A percentile compares a stretch with the other conserved stretches of the same genome.
Evolutionary conservation across 2,329 filamentous ascomycete genomes (phyloP).

Genomic region (Xylaria sp.): DNA sequence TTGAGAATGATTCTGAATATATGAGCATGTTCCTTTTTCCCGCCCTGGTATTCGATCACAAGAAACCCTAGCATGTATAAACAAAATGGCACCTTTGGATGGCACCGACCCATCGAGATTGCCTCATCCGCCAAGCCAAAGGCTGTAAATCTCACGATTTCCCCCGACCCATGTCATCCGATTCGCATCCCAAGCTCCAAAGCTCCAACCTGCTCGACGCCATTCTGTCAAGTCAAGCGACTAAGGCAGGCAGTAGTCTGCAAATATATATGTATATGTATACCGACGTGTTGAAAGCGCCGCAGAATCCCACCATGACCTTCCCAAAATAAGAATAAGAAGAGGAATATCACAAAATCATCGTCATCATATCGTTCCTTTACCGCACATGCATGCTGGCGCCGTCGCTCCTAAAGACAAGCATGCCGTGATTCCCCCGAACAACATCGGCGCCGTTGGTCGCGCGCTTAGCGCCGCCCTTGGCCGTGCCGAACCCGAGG

Average conservation of each 20-base stretch:
- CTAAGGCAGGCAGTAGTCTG: neutral
- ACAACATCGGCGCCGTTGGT: constrained; percentile 44
- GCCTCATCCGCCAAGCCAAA: neutral
- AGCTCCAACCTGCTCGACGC: neutral
- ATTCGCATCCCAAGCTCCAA: constrained; percentile 13
- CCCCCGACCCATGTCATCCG: neutral
- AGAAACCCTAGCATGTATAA: constrained; percentile 3
- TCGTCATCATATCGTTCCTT: neutral
- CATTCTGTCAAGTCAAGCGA: neutral
- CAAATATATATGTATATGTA: too few relatives aligned
- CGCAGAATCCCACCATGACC: neutral
- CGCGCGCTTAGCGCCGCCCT: constrained; percentile 21
- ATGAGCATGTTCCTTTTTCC: neutral
- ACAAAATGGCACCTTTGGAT: neutral
- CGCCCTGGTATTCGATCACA: neutral
- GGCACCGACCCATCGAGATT: neutral
- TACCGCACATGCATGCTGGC: constrained; percentile 37
- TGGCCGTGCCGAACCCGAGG: constrained; percentile 51
- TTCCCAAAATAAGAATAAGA: neutral
- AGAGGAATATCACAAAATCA: too few relatives aligned
- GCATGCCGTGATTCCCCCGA: constrained; percentile 54
- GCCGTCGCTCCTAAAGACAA: constrained; percentile 53
- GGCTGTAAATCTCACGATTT: neutral
- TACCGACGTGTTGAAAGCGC: neutral
- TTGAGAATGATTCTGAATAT: neutral